Evolutionary conservation across 73 alveolate species (phyloP).

Genomic region (Paramecium pentaurelia): DNA sequence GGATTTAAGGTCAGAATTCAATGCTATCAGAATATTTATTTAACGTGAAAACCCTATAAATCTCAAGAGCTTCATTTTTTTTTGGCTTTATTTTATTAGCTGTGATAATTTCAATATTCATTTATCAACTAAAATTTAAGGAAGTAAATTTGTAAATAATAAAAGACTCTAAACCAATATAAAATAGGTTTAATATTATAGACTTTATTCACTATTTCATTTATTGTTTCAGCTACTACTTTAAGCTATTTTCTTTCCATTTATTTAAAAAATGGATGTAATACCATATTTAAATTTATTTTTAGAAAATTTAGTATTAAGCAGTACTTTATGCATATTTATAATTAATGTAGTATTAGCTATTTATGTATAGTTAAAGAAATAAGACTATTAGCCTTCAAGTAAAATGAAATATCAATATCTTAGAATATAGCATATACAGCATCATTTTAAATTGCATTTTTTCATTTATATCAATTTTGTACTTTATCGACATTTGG

Average conservation of each 20-base stretch:
- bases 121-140: not conserved
- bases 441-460: not conserved
- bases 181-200: not conserved
- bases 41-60: not conserved
- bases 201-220: not conserved
- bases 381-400: not conserved
- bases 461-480: not conserved
- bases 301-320: not conserved
- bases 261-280: not conserved
- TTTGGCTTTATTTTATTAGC: not conserved
- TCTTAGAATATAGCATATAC: not conserved
- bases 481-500: not conserved
- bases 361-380: not conserved
- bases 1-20: not conserved
- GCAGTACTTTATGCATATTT: not conserved
- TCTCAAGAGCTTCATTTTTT: not conserved
- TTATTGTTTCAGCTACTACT: not conserved
- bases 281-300: no score
- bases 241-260: not conserved
- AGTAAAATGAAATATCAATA: not conserved
- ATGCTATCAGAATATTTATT: not conserved
- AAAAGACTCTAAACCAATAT: not conserved
- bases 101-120: not conserved
- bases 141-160: not conserved
- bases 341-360: not conserved